Evolutionary conservation across 139 green algal species (phyloP).

Genomic region (Marvania coccoides): DNA sequence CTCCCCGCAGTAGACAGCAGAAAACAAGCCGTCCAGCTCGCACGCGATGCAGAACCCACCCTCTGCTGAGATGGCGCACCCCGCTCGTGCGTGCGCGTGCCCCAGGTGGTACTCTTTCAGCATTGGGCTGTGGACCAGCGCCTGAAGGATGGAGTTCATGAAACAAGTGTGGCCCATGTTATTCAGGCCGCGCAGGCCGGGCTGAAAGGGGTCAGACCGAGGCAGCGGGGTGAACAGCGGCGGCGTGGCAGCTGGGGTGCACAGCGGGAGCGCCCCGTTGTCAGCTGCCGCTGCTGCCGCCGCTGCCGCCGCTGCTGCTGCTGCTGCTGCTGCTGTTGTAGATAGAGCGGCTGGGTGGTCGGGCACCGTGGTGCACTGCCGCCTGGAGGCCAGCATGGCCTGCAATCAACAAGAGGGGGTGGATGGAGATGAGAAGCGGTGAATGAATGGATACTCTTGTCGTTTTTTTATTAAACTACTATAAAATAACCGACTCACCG

Average conservation of each 20-base stretch:
- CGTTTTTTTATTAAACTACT: too few relatives aligned
- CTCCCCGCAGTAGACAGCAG: conserved; percentile 44
- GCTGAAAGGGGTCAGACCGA: conserved; percentile 5
- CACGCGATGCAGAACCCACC: conserved; percentile 31
- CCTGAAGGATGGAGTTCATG: conserved; percentile 92
- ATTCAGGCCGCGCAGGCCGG: conserved; percentile 76
- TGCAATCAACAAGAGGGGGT: too few relatives aligned
- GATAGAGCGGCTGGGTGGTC: not conserved
- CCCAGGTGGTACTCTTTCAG: conserved; percentile 67
- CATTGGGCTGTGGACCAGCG: conserved; percentile 70
- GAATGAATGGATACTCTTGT: too few relatives aligned
- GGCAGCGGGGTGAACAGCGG: not conserved
- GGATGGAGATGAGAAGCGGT: too few relatives aligned
- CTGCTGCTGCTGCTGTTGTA: not conserved
- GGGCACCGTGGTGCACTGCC: conserved; percentile 9
- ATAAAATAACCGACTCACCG: too few relatives aligned
- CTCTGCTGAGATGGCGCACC: conserved; percentile 21
- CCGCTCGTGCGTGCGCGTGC: conserved; percentile 41
- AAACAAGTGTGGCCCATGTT: conserved; percentile 98
- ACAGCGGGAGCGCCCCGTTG: not conserved
- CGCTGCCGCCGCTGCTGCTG: not conserved
- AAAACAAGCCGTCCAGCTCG: conserved; percentile 53
- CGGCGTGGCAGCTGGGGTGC: too few relatives aligned
- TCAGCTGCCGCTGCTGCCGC: not conserved
- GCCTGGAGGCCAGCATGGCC: too few relatives aligned